phyloP scores from a whole-genome alignment of 2,329 filamentous ascomycete genomes.

The Neonectria coccinea region DNA sequence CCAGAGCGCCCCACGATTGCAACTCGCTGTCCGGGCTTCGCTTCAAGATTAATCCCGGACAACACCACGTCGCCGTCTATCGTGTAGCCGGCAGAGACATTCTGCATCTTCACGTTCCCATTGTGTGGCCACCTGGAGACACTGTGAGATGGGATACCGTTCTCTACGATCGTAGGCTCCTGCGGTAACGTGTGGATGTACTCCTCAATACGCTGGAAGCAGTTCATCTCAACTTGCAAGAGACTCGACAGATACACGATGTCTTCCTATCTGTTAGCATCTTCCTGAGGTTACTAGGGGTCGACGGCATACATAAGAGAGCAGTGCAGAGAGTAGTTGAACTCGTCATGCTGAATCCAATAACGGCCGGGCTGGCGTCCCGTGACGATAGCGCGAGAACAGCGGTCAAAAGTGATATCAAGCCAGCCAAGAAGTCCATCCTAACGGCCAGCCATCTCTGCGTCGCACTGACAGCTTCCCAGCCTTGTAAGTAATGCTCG shows the following conservation, averaged over 20 bases:
- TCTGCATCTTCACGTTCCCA: background rate
- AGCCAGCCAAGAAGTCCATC: slow-evolving; percentile 18
- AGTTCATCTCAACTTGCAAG: slow-evolving; percentile 22
- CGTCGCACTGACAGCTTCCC: slow-evolving; percentile 15
- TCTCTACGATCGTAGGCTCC: background rate
- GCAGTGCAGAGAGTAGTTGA: slow-evolving; percentile 14
- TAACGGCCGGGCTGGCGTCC: background rate
- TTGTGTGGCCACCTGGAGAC: background rate
- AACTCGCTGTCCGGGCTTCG: slow-evolving; percentile 17
- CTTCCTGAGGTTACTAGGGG: background rate
- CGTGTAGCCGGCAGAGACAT: slow-evolving; percentile 17
- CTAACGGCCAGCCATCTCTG: slow-evolving; percentile 24
- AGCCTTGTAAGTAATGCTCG: slow-evolving; percentile 15
- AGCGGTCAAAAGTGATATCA: slow-evolving; percentile 18
- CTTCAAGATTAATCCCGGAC: slow-evolving; percentile 5
- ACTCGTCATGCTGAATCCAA: slow-evolving; percentile 25
- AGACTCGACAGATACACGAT: slow-evolving; percentile 15
- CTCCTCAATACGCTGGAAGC: slow-evolving; percentile 10
- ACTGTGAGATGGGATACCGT: background rate
- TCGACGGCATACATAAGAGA: slow-evolving; percentile 7
- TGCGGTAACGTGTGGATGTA: slow-evolving; percentile 17
- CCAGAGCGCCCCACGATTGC: slow-evolving; percentile 79
- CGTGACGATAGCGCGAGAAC: background rate
- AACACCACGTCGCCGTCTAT: slow-evolving; percentile 5
- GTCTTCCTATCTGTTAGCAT: background rate